Percentiles rank a stretch among this genome's conserved stretches.
Evolutionary conservation across 176 grass and related monocot genomes (phyloP).

Genomic region (Carex kokanica): DNA sequence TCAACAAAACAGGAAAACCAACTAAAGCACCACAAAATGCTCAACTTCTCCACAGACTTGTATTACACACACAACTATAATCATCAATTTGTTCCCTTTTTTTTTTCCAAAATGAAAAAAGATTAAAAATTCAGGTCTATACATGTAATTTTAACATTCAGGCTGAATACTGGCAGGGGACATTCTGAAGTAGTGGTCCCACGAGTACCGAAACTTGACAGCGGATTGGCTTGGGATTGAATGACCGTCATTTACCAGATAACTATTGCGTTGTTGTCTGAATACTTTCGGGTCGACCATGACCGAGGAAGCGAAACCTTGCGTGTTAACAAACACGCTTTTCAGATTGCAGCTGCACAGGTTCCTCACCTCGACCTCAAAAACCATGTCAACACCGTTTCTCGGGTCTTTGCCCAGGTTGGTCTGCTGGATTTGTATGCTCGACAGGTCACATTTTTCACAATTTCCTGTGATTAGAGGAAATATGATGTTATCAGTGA

Average conservation of each 20-base stretch:
- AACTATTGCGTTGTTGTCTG: constrained; percentile 35
- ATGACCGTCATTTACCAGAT: constrained; percentile 48
- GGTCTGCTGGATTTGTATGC: constrained; percentile 39
- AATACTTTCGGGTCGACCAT: constrained; percentile 55
- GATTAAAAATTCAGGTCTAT: not conserved
- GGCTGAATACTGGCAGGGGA: constrained; percentile 31
- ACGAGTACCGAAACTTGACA: constrained; percentile 55
- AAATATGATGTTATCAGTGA: not conserved
- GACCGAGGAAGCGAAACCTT: constrained; percentile 63
- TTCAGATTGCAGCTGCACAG: constrained; percentile 42
- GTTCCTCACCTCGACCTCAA: constrained; percentile 64
- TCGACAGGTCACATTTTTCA: constrained; percentile 35
- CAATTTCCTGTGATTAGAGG: not conserved
- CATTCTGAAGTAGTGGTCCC: constrained; percentile 76
- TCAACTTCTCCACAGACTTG: constrained; percentile 1
- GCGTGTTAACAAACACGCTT: constrained; percentile 37
- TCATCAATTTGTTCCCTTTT: not conserved
- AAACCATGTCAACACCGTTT: constrained; percentile 45
- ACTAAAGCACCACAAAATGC: not conserved
- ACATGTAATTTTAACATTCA: constrained; percentile 32
- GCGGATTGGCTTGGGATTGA: constrained; percentile 23
- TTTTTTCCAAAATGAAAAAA: not conserved
- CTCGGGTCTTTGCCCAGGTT: constrained; percentile 47
- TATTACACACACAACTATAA: not conserved
- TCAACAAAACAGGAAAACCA: not conserved